Evolutionary conservation across 352 stramenopile genomes (phyloP).

Genomic region (Halophytophthora polymorphica): DNA sequence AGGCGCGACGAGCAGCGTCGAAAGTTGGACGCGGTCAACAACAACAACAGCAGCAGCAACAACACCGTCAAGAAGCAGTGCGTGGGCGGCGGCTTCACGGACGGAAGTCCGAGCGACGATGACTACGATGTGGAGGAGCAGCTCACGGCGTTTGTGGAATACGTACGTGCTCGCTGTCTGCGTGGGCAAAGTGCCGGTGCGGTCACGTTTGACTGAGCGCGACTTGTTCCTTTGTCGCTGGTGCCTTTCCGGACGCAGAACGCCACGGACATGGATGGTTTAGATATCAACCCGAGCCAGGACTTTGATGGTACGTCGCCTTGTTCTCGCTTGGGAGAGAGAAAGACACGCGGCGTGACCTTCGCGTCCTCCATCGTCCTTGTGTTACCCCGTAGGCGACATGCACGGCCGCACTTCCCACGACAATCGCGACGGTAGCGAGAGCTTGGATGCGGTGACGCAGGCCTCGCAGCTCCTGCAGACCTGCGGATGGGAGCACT

Average conservation of each 20-base stretch:
- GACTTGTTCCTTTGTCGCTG: neutral
- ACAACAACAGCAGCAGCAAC: neutral
- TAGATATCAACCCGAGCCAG: constrained; percentile 61
- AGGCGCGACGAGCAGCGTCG: constrained; percentile 29
- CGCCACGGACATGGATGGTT: constrained; percentile 50
- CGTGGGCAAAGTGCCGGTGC: constrained; percentile 3
- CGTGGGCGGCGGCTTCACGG: constrained; percentile 22
- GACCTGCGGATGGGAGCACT: constrained; percentile 29
- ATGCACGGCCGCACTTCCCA: neutral
- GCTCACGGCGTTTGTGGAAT: constrained; percentile 58
- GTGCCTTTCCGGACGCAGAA: constrained; percentile 27
- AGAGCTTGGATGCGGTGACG: constrained; percentile 11
- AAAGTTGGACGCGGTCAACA: constrained; percentile 8
- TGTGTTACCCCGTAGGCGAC: constrained; percentile 5
- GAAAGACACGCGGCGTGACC: too few relatives aligned
- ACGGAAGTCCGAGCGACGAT: constrained; percentile 21
- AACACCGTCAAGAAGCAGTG: constrained; percentile 13
- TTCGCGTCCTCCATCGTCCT: too few relatives aligned
- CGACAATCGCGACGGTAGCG: constrained; percentile 17
- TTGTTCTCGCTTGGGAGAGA: too few relatives aligned
- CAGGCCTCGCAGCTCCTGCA: constrained; percentile 26
- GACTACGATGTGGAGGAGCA: constrained; percentile 45
- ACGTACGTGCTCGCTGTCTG: constrained; percentile 28
- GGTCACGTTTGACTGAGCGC: constrained; percentile 6
- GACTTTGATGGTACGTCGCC: constrained; percentile 46